Conservation (phyloP, 2,329 filamentous ascomycete species). For the Ceratocystis destructans region DNA sequence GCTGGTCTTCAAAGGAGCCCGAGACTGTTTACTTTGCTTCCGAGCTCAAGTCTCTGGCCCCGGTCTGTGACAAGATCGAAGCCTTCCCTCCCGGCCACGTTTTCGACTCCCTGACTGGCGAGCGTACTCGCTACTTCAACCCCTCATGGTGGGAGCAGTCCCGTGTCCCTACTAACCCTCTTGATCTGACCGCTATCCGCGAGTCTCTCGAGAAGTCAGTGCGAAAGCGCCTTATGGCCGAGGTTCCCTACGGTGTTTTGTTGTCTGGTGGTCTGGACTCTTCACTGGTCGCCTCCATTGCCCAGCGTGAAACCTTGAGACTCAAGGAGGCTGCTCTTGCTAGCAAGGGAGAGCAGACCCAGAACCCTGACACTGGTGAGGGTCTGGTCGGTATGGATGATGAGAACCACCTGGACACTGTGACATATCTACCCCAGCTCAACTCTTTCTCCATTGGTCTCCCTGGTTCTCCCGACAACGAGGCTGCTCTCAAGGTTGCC, state of each 20-base stretch:
- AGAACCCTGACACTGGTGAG: conserved; percentile 41
- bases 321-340: conserved; percentile 52
- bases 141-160: conserved; percentile 82
- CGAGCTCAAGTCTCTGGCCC: conserved; percentile 84
- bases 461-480: conserved; percentile 80
- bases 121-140: conserved; percentile 76
- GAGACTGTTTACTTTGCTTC: conserved; percentile 89
- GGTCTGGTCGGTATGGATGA: conserved; percentile 83
- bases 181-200: conserved; percentile 73
- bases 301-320: conserved; percentile 77
- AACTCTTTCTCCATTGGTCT: conserved; percentile 99
- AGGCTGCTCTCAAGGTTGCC: conserved; percentile 82
- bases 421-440: conserved; percentile 84
- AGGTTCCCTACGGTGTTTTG: conserved; percentile 93
- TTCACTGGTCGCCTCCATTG: conserved; percentile 85
- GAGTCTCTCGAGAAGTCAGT: conserved; percentile 79
- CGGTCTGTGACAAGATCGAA: conserved; percentile 89
- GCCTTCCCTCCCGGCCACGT: conserved; percentile 90
- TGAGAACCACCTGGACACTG: conserved; percentile 72
- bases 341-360: conserved; percentile 32
- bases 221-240: conserved; percentile 93
- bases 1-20: conserved; percentile 71
- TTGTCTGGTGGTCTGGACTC: conserved; percentile 93
- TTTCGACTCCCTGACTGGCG: conserved; percentile 84
- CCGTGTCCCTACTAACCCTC: conserved; percentile 62